These are phyloP conservation scores for Pseudisothecium myosuroides DNA, from an alignment of 225 moss, liverwort and hornwort species.

Conservation along the genomic window DNA sequence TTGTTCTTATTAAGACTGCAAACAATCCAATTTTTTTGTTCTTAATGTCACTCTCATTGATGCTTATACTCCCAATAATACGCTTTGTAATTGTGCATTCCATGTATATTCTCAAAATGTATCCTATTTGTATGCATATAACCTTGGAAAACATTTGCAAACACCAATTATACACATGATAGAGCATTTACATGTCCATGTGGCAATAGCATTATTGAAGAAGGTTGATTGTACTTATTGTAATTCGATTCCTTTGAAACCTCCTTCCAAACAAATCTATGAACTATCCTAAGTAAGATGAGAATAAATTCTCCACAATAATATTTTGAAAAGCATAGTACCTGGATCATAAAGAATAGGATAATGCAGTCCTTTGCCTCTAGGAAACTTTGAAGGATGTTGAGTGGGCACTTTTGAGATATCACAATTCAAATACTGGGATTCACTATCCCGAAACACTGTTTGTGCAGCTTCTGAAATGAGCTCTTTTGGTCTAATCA, in stretches of 20 bases:
- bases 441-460: constrained; percentile 1
- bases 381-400: constrained; percentile 4
- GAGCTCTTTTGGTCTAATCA: neutral
- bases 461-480: constrained; percentile 16
- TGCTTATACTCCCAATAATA: too few relatives aligned
- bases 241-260: fast-evolving
- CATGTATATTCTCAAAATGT: too few relatives aligned
- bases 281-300: too few relatives aligned
- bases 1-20: neutral
- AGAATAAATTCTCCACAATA: neutral
- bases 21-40: too few relatives aligned
- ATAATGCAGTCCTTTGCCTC: constrained; percentile 9
- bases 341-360: constrained; percentile 23
- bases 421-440: constrained; percentile 12
- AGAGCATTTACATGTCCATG: fast-evolving
- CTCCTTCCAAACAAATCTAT: fast-evolving
- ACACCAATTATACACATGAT: fast-evolving
- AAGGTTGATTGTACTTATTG: neutral
- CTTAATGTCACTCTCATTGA: neutral
- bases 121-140: neutral
- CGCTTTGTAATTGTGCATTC: neutral
- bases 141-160: neutral
- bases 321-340: neutral
- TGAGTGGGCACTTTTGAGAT: neutral
- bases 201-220: neutral